These are phyloP conservation scores for Ganoderma sinense DNA, from an alignment of 1,284 basidiomycete genomes.

Conservation along the genomic window DNA sequence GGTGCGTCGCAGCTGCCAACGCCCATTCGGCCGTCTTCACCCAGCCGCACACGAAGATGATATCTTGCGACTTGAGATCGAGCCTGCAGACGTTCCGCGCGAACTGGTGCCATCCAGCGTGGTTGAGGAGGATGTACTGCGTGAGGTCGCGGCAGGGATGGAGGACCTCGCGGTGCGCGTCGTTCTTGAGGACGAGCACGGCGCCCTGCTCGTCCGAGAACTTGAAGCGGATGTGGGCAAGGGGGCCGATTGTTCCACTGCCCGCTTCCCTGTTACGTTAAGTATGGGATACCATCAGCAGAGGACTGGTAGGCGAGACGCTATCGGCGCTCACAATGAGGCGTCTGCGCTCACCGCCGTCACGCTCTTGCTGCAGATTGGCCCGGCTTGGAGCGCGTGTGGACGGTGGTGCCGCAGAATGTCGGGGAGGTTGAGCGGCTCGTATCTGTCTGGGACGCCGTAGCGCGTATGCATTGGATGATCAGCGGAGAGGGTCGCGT, in stretches of 20 bases:
- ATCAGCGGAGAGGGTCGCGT: conserved; percentile 33
- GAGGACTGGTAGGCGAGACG: not conserved
- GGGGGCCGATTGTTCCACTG: not conserved
- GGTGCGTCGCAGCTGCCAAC: conserved; percentile 30
- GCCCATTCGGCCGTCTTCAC: conserved; percentile 35
- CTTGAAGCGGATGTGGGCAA: conserved; percentile 20
- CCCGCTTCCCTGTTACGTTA: conserved; percentile 1
- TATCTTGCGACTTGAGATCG: conserved; percentile 25
- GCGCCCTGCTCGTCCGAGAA: conserved; percentile 32
- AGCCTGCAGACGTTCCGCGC: conserved; percentile 20
- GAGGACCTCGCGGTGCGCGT: conserved; percentile 20
- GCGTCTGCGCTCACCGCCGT: conserved; percentile 1
- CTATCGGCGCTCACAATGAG: not conserved
- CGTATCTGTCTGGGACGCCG: conserved; percentile 30
- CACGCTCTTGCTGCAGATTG: conserved; percentile 23
- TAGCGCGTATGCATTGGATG: conserved; percentile 30
- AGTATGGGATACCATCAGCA: not conserved
- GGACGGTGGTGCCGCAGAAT: conserved; percentile 3
- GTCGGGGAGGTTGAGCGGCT: conserved; percentile 15
- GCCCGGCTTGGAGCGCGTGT: not conserved
- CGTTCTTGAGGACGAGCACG: conserved; percentile 28
- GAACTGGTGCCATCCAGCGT: conserved; percentile 29
- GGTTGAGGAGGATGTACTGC: conserved; percentile 21
- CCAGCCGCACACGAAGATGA: conserved; percentile 31
- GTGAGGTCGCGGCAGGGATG: conserved; percentile 17